Percentiles rank a stretch among this genome's conserved stretches.
phyloP scores from a whole-genome alignment of 2,329 filamentous ascomycete genomes.

The Paecilomyces fulvus region DNA sequence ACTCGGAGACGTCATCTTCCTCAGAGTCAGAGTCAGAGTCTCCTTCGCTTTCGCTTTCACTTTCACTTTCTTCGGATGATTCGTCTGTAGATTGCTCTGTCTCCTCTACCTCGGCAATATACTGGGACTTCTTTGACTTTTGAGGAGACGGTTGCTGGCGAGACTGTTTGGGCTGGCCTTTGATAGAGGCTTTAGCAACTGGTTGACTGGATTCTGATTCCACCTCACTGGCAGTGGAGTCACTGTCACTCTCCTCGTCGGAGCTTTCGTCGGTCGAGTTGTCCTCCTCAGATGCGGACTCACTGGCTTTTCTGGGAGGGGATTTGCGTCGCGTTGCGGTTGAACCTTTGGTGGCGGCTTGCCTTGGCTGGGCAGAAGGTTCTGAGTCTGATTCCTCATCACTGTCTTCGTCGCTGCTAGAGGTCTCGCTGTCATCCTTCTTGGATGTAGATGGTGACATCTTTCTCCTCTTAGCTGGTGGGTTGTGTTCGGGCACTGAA shows the following conservation, averaged over 20 bases:
- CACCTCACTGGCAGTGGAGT: neutral
- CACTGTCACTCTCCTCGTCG: neutral
- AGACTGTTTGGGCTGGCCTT: no score
- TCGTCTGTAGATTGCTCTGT: neutral
- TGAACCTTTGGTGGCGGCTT: neutral
- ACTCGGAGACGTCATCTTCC: neutral
- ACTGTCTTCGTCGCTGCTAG: neutral
- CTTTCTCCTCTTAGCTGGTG: neutral
- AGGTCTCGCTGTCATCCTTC: neutral
- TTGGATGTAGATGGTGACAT: neutral
- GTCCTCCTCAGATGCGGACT: neutral
- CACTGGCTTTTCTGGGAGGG: neutral
- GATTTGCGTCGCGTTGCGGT: neutral
- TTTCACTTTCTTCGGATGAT: conserved; percentile 3
- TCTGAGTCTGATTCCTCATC: neutral
- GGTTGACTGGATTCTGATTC: neutral
- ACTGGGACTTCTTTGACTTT: neutral
- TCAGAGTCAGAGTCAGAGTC: conserved; percentile 6
- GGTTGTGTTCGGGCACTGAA: neutral
- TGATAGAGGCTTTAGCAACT: neutral
- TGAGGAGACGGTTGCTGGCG: no score
- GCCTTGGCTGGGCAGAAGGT: neutral
- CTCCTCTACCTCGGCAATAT: neutral
- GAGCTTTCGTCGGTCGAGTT: neutral
- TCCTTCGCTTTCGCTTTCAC: conserved; percentile 1